Evolutionary conservation across 257 asterid genomes (phyloP).

Genomic region (Marsdenia floribunda): DNA sequence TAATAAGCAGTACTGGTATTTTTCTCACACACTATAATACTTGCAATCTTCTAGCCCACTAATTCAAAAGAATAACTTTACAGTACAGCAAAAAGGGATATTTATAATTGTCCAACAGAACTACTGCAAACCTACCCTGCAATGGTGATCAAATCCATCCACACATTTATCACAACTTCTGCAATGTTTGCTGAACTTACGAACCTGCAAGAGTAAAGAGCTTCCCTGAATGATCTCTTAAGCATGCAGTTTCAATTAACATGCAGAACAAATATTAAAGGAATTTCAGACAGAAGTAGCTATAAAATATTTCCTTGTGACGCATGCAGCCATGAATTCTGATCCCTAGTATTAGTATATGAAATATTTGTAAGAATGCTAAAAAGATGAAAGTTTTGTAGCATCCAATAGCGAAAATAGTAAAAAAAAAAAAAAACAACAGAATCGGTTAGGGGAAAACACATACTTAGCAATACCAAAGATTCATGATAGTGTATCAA

Average conservation of each 20-base stretch:
- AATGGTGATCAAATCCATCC: slow-evolving; percentile 98
- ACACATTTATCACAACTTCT: slow-evolving; percentile 99
- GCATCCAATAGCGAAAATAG: neutral
- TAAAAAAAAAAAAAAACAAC: too few relatives aligned
- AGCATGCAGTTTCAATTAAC: slow-evolving; percentile 4
- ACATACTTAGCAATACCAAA: neutral
- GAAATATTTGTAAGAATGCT: neutral
- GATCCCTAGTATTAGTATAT: neutral
- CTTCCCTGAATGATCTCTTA: neutral
- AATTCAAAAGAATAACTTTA: neutral
- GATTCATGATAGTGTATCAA: neutral
- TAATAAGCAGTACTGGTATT: neutral
- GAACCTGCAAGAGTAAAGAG: slow-evolving; percentile 51
- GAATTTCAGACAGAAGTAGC: neutral
- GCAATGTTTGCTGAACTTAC: slow-evolving; percentile 91
- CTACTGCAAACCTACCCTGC: slow-evolving; percentile 64
- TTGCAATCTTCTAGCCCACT: neutral
- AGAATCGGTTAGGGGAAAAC: neutral
- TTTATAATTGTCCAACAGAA: neutral
- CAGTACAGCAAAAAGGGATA: neutral
- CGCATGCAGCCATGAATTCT: neutral
- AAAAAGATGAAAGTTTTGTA: neutral
- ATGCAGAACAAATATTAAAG: neutral
- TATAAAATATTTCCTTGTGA: neutral
- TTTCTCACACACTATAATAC: neutral